Percentiles rank a stretch among this genome's conserved stretches.
Evolutionary conservation across 1,139 yeast genomes (phyloP).

Genomic region (Candida frijolesensis): DNA sequence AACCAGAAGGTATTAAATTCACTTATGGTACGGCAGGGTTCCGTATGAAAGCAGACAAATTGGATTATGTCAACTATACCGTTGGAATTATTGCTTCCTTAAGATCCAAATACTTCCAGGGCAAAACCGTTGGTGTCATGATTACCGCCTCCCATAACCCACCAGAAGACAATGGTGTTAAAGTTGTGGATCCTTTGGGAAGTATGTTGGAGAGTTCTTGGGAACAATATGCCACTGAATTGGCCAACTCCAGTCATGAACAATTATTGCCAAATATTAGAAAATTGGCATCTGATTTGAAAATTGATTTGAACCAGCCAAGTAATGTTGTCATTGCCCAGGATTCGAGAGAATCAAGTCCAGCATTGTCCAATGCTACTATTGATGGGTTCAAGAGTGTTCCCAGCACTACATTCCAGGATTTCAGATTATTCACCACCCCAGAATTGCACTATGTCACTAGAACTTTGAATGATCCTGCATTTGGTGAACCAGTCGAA

Average conservation of each 20-base stretch:
- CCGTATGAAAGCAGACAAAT: slow-evolving; percentile 67
- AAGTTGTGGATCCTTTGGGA: slow-evolving; percentile 90
- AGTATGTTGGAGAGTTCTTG: slow-evolving; percentile 86
- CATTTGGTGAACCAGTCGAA: slow-evolving; percentile 53
- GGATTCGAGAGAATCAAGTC: slow-evolving; percentile 81
- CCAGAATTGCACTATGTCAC: slow-evolving; percentile 94
- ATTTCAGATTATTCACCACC: slow-evolving; percentile 80
- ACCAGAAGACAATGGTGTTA: slow-evolving; percentile 94
- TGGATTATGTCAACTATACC: slow-evolving; percentile 84
- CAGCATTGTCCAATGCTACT: slow-evolving; percentile 61
- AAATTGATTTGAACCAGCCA: slow-evolving; percentile 38
- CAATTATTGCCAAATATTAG: slow-evolving; percentile 29
- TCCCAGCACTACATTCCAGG: slow-evolving; percentile 46
- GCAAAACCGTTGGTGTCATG: slow-evolving; percentile 85
- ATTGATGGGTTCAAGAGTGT: slow-evolving; percentile 63
- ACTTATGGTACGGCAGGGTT: slow-evolving; percentile 97
- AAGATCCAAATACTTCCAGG: slow-evolving; percentile 70
- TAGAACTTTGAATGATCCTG: slow-evolving; percentile 64
- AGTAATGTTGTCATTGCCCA: slow-evolving; percentile 59
- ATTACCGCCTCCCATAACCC: slow-evolving; percentile 98
- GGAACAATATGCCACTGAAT: slow-evolving; percentile 78
- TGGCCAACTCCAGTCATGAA: slow-evolving; percentile 70
- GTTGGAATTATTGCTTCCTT: slow-evolving; percentile 82
- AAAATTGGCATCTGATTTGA: slow-evolving; percentile 31
- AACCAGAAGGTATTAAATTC: slow-evolving; percentile 50